Evolutionary conservation across 1,284 basidiomycete species (phyloP).

Genomic region (Clitocybe nebularis): DNA sequence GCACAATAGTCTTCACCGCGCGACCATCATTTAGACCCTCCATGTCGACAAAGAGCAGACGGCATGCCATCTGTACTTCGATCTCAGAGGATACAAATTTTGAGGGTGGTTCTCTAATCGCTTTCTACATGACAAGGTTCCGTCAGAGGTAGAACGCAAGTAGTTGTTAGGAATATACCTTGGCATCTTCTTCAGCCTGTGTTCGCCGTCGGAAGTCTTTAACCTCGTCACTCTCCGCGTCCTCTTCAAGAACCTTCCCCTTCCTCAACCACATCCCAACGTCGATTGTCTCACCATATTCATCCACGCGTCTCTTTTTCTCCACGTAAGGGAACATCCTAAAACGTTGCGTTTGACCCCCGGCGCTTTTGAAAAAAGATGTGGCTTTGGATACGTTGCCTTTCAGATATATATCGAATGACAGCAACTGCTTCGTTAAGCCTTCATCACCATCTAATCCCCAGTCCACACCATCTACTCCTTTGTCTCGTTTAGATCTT

Average conservation of each 20-base stretch:
- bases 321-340: conserved; percentile 98
- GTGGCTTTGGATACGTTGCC: conserved; percentile 83
- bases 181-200: conserved; percentile 77
- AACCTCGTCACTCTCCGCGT: conserved; percentile 77
- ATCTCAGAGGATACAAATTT: conserved; percentile 82
- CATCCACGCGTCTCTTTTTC: conserved; percentile 87
- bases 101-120: conserved; percentile 79
- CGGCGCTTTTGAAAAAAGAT: conserved; percentile 79
- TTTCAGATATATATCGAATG: conserved; percentile 95
- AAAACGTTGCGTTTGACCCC: conserved; percentile 71
- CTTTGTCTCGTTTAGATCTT: conserved; percentile 43
- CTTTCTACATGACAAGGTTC: conserved; percentile 42
- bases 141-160: neutral
- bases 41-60: conserved; percentile 89
- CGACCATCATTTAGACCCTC: conserved; percentile 95
- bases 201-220: conserved; percentile 70
- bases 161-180: conserved; percentile 41
- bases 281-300: conserved; percentile 94
- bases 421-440: conserved; percentile 69
- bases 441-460: conserved; percentile 69
- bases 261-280: conserved; percentile 91
- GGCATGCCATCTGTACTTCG: conserved; percentile 79
- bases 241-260: conserved; percentile 84
- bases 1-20: conserved; percentile 94
- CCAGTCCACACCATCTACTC: conserved; percentile 63